Conservation (phyloP, 2,329 filamentous ascomycete species). For the Paramyrothecium sp. region DNA sequence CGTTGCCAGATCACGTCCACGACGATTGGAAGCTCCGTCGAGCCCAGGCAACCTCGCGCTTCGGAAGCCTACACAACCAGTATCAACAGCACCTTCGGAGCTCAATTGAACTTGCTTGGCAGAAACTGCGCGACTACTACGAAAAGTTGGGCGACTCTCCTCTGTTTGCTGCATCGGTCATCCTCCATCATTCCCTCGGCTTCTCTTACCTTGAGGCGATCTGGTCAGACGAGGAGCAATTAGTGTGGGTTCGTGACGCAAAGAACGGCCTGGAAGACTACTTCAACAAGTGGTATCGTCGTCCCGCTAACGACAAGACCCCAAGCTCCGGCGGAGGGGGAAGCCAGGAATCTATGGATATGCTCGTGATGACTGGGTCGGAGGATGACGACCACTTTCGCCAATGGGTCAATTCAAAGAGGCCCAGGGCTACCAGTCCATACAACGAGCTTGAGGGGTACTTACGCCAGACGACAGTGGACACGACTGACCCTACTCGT, state of each 20-base stretch:
- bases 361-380: too few species aligned
- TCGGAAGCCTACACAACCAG: too few species aligned
- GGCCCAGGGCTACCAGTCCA: too few species aligned
- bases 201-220: conserved; percentile 5
- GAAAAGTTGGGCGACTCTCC: conserved; percentile 3
- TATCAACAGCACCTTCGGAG: not conserved
- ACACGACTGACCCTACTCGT: conserved; percentile 5
- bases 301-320: too few species aligned
- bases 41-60: too few species aligned
- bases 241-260: conserved; percentile 6
- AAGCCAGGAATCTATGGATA: too few species aligned
- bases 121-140: conserved; percentile 10
- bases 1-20: too few species aligned
- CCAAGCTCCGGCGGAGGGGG: too few species aligned
- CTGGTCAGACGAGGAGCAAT: conserved; percentile 6
- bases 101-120: too few species aligned
- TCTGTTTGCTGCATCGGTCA: conserved; percentile 8
- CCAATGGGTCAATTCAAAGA: too few species aligned
- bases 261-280: conserved; percentile 7
- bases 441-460: conserved; percentile 7
- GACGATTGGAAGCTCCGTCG: too few species aligned
- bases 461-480: conserved; percentile 2
- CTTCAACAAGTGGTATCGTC: conserved; percentile 7
- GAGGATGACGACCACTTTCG: too few species aligned
- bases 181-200: conserved; percentile 7